These are phyloP conservation scores for Rutstroemia sp. DNA, from an alignment of 2,329 filamentous ascomycete species.

Conservation along the genomic window DNA sequence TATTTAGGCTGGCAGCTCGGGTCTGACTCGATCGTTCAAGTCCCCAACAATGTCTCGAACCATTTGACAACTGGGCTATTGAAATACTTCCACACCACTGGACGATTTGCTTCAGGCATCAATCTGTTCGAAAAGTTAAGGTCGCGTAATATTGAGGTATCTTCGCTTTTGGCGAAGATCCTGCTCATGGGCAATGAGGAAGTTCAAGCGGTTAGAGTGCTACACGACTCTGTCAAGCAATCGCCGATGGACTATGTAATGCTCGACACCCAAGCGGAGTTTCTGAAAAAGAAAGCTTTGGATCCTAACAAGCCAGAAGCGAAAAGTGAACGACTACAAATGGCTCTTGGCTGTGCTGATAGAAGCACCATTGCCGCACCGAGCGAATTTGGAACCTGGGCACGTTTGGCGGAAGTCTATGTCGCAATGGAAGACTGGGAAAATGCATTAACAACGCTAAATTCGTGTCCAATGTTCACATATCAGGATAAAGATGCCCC, in stretches of 20 bases:
- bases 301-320: constrained; percentile 45
- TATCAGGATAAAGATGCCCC: constrained; percentile 98
- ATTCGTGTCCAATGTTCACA: constrained; percentile 99
- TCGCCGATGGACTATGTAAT: constrained; percentile 97
- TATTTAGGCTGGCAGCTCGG: constrained; percentile 80
- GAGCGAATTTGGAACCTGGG: constrained; percentile 97
- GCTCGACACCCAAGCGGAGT: constrained; percentile 88
- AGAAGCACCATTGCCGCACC: constrained; percentile 90
- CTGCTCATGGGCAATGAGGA: constrained; percentile 94
- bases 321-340: constrained; percentile 62
- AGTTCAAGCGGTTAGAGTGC: constrained; percentile 82
- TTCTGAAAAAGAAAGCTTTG: constrained; percentile 76
- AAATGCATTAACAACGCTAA: constrained; percentile 85
- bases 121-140: constrained; percentile 97
- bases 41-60: constrained; percentile 94
- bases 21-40: constrained; percentile 93
- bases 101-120: constrained; percentile 88
- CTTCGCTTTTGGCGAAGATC: constrained; percentile 83
- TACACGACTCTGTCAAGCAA: constrained; percentile 83
- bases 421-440: constrained; percentile 95
- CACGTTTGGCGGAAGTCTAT: constrained; percentile 86
- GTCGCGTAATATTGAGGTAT: constrained; percentile 84
- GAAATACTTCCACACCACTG: constrained; percentile 92
- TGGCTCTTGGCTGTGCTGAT: constrained; percentile 90
- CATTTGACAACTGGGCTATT: constrained; percentile 90